These are phyloP conservation scores for Phytopythium helicoides DNA, from an alignment of 352 stramenopile genomes.

Conservation along the genomic window DNA sequence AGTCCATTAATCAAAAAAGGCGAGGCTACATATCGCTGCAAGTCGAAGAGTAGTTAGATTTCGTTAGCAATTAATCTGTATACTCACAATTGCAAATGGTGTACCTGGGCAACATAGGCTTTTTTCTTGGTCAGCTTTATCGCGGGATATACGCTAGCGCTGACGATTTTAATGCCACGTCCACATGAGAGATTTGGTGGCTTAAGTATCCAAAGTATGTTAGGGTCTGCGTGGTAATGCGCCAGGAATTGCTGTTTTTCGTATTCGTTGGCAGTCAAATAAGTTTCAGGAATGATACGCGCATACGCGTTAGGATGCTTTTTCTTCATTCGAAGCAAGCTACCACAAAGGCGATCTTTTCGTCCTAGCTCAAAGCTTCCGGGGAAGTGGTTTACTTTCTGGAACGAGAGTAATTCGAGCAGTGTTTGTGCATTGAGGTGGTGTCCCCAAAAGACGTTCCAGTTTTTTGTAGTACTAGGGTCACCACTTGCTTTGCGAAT, in stretches of 20 bases:
- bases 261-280: slow-evolving; percentile 67
- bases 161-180: slow-evolving; percentile 73
- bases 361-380: slow-evolving; percentile 74
- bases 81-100: too few species aligned
- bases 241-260: slow-evolving; percentile 61
- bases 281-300: slow-evolving; percentile 70
- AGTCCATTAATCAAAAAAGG: slow-evolving; percentile 87
- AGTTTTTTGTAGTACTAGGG: slow-evolving; percentile 20
- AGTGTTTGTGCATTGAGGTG: slow-evolving; percentile 54
- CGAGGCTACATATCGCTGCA: slow-evolving; percentile 70
- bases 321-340: slow-evolving; percentile 64
- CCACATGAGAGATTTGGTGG: slow-evolving; percentile 76
- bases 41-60: slow-evolving; percentile 1
- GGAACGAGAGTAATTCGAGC: slow-evolving; percentile 38
- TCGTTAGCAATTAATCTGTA: too few species aligned
- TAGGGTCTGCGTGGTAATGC: slow-evolving; percentile 39
- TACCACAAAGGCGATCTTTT: slow-evolving; percentile 65
- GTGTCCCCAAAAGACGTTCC: slow-evolving; percentile 77
- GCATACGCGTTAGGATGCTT: slow-evolving; percentile 46
- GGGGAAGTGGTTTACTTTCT: slow-evolving; percentile 75
- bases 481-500: slow-evolving; percentile 30
- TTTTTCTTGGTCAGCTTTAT: slow-evolving; percentile 73
- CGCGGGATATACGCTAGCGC: slow-evolving; percentile 25
- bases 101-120: slow-evolving; percentile 65
- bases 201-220: slow-evolving; percentile 78